Conservation (phyloP, 306 rosid species). For the Cucurbita maxima region DNA sequence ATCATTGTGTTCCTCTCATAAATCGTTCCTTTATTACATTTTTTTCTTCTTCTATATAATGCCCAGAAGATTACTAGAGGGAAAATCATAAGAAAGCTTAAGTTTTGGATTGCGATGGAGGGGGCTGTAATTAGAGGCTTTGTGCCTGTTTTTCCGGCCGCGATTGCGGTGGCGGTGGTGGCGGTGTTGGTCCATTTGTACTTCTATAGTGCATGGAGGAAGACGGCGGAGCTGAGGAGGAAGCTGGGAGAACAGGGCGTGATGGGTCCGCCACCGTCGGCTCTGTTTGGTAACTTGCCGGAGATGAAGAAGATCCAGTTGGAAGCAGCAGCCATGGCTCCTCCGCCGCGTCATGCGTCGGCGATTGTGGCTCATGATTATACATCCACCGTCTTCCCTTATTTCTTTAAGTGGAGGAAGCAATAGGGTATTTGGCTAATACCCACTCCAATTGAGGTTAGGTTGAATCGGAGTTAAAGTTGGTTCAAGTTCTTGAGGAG, state of each 20-base stretch:
- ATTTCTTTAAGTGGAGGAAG: constrained; percentile 71
- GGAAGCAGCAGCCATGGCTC: constrained; percentile 8
- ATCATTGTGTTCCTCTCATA: too few relatives aligned
- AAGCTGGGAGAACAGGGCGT: constrained; percentile 57
- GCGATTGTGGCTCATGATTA: constrained; percentile 53
- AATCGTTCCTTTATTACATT: too few relatives aligned
- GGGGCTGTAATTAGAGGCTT: background rate
- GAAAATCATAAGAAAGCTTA: background rate
- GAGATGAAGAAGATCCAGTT: constrained; percentile 66
- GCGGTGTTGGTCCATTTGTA: constrained; percentile 23
- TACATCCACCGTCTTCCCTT: constrained; percentile 73
- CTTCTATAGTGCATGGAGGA: constrained; percentile 24
- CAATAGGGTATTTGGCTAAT: constrained; percentile 39
- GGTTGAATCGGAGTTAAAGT: too few relatives aligned
- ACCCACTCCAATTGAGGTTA: too few relatives aligned
- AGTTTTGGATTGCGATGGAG: background rate
- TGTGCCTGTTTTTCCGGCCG: constrained; percentile 6
- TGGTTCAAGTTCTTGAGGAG: too few relatives aligned
- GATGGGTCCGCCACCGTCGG: constrained; percentile 62
- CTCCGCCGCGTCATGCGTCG: background rate
- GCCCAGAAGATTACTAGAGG: background rate
- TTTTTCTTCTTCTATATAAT: background rate
- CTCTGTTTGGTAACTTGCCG: constrained; percentile 47
- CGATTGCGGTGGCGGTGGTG: constrained; percentile 13
- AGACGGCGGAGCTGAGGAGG: constrained; percentile 34